Conservation (phyloP, 192 early-diverging fungal species). For the Mortierella alpina region DNA sequence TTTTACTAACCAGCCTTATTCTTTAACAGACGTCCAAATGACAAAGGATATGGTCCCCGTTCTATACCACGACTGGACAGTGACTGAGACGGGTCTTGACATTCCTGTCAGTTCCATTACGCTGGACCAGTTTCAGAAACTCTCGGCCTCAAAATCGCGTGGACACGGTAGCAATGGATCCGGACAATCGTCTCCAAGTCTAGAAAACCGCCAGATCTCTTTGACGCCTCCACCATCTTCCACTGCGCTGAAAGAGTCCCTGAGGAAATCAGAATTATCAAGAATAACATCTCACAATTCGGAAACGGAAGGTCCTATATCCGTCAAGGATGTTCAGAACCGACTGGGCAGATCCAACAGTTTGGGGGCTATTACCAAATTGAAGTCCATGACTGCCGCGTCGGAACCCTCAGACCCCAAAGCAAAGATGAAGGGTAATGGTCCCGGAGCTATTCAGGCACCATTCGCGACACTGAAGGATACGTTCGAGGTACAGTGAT, state of each 20-base stretch:
- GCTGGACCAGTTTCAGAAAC: constrained; percentile 74
- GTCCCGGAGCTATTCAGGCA: constrained; percentile 82
- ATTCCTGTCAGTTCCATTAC: constrained; percentile 76
- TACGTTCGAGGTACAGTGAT: constrained; percentile 68
- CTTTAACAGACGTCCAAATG: constrained; percentile 83
- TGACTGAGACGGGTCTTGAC: constrained; percentile 77
- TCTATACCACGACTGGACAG: constrained; percentile 94
- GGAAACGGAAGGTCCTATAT: constrained; percentile 7
- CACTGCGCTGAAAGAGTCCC: background rate
- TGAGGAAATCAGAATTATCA: constrained; percentile 15
- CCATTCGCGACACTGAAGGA: constrained; percentile 88
- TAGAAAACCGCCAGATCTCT: background rate
- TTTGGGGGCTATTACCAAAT: constrained; percentile 46
- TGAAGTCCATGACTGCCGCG: constrained; percentile 9
- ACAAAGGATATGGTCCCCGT: constrained; percentile 89
- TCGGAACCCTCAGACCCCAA: constrained; percentile 27
- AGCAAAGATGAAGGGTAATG: constrained; percentile 79
- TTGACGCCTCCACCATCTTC: constrained; percentile 15
- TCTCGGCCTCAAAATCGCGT: constrained; percentile 60
- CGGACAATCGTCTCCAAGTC: constrained; percentile 21
- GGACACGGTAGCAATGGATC: constrained; percentile 13
- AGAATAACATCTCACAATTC: constrained; percentile 9
- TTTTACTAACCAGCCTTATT: background rate
- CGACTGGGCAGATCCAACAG: constrained; percentile 58
- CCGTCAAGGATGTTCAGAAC: constrained; percentile 3